phyloP scores from a whole-genome alignment of 1,284 basidiomycete species.

The Microbotryum saponariae region DNA sequence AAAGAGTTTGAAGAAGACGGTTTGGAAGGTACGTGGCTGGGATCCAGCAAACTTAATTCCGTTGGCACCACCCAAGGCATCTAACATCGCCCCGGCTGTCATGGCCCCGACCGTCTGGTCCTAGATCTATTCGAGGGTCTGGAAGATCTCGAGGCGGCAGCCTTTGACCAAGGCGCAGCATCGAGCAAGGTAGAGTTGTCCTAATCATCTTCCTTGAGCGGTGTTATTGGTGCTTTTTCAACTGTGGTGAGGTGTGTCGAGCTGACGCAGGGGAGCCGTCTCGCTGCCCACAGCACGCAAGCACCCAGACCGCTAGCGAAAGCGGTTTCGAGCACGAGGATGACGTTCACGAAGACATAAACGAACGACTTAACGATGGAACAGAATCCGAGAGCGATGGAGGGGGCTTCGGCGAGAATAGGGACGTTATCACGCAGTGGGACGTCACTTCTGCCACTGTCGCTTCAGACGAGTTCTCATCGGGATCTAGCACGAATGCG shows the following conservation, averaged over 20 bases:
- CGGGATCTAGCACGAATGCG: no score
- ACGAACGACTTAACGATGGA: slow-evolving; percentile 23
- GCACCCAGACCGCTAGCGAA: neutral
- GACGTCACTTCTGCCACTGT: slow-evolving; percentile 28
- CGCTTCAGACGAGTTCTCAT: neutral
- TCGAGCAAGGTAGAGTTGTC: slow-evolving; percentile 33
- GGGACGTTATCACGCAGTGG: slow-evolving; percentile 30
- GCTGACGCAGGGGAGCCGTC: no score
- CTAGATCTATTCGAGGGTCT: slow-evolving; percentile 43
- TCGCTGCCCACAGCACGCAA: no score
- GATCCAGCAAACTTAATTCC: slow-evolving; percentile 5
- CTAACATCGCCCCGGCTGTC: neutral
- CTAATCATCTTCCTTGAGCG: slow-evolving; percentile 7
- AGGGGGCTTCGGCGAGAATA: slow-evolving; percentile 19
- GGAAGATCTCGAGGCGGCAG: slow-evolving; percentile 49
- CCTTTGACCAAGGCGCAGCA: slow-evolving; percentile 24
- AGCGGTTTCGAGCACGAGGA: slow-evolving; percentile 25
- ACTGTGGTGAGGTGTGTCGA: no score
- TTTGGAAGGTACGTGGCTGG: slow-evolving; percentile 53
- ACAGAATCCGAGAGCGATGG: slow-evolving; percentile 16
- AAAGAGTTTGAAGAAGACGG: slow-evolving; percentile 46
- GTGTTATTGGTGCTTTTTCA: slow-evolving; percentile 6
- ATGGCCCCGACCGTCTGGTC: neutral
- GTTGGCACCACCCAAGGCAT: slow-evolving; percentile 9
- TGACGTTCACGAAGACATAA: slow-evolving; percentile 15